These are phyloP conservation scores for Zygoascus bituminiphila DNA, from an alignment of 805 yeast species.

Conservation along the genomic window DNA sequence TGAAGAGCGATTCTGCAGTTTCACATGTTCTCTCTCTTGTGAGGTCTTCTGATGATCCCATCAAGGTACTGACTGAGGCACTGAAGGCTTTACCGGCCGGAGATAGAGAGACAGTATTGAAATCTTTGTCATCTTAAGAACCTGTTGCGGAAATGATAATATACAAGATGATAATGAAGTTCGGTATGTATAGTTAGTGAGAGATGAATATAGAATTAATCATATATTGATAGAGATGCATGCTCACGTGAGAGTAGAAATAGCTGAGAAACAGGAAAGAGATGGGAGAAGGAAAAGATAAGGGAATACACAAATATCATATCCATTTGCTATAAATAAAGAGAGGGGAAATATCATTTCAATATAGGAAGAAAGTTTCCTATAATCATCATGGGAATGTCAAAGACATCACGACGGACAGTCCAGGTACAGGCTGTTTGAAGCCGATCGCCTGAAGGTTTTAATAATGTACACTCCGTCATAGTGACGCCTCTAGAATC, in stretches of 20 bases:
- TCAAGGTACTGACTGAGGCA: conserved; percentile 24
- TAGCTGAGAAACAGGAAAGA: too few relatives aligned
- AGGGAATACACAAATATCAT: not conserved
- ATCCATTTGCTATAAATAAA: not conserved
- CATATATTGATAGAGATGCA: too few relatives aligned
- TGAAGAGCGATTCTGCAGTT: conserved; percentile 19
- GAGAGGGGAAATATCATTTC: not conserved
- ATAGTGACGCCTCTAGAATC: conserved; percentile 34
- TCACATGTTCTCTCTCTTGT: conserved; percentile 17
- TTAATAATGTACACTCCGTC: conserved; percentile 33
- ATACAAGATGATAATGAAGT: not conserved
- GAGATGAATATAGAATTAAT: too few relatives aligned
- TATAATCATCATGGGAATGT: conserved; percentile 73
- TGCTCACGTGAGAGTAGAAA: too few relatives aligned
- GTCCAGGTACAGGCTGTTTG: conserved; percentile 81
- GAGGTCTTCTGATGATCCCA: conserved; percentile 10
- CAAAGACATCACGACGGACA: conserved; percentile 73
- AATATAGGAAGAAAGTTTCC: conserved; percentile 41
- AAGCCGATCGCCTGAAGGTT: conserved; percentile 34
- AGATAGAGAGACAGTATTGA: conserved; percentile 28
- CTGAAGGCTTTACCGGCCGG: conserved; percentile 26
- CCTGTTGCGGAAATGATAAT: conserved; percentile 1
- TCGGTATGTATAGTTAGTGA: too few relatives aligned
- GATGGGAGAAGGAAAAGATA: too few relatives aligned
- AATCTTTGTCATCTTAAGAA: conserved; percentile 15